Conservation (phyloP, 2,329 filamentous ascomycete species). For the Sphaerostilbella broomeana region DNA sequence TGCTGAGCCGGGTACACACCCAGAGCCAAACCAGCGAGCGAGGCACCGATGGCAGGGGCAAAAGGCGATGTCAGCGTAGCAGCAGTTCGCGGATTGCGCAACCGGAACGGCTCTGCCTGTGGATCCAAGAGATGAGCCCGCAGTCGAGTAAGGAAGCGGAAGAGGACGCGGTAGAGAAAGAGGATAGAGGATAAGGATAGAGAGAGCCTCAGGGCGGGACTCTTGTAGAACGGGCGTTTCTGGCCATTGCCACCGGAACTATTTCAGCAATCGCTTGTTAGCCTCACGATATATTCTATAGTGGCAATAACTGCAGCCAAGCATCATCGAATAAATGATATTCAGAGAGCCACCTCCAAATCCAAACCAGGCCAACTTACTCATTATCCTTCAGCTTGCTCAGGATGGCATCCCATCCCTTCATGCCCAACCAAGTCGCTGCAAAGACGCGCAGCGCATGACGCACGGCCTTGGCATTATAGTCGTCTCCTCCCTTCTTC, state of each 20-base stretch:
- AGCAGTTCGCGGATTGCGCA: slow-evolving; percentile 72
- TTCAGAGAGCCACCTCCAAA: no score
- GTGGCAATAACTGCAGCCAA: no score
- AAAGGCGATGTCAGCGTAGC: slow-evolving; percentile 72
- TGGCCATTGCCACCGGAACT: slow-evolving; percentile 20
- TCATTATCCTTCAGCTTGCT: slow-evolving; percentile 41
- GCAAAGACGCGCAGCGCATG: slow-evolving; percentile 66
- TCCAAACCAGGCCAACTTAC: slow-evolving; percentile 32
- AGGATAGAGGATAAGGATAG: slow-evolving; percentile 79
- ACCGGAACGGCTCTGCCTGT: slow-evolving; percentile 73
- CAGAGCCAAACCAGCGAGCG: slow-evolving; percentile 75
- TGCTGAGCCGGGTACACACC: slow-evolving; percentile 62
- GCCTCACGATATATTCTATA: background rate
- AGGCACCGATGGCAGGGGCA: slow-evolving; percentile 85
- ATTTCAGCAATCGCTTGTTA: slow-evolving; percentile 9
- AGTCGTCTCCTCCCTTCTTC: slow-evolving; percentile 47
- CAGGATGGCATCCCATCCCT: slow-evolving; percentile 51
- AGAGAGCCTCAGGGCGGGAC: slow-evolving; percentile 68
- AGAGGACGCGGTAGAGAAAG: slow-evolving; percentile 80
- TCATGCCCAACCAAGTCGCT: slow-evolving; percentile 55
- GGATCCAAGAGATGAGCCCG: slow-evolving; percentile 71
- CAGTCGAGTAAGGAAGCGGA: slow-evolving; percentile 80
- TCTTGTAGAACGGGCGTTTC: slow-evolving; percentile 54
- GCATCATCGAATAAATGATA: no score
- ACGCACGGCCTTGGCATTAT: slow-evolving; percentile 63